A percentile compares a stretch with the other conserved stretches of the same genome.
phyloP scores from a whole-genome alignment of 176 grass and related monocot species.

The Olyra latifolia region DNA sequence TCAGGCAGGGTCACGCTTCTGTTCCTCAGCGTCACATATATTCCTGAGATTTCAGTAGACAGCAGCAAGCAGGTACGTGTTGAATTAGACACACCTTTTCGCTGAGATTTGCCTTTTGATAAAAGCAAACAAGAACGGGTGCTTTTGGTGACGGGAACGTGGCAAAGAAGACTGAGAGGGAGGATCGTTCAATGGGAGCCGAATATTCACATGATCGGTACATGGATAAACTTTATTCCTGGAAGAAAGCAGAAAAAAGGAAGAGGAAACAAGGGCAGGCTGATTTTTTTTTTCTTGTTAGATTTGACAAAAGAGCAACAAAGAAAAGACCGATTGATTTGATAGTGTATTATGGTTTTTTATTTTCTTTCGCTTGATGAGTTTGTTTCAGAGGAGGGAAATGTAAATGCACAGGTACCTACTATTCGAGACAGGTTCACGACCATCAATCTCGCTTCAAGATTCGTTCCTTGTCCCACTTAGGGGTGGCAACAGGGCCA shows the following conservation, averaged over 20 bases:
- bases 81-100: neutral
- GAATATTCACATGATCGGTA: neutral
- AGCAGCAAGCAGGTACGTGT: neutral
- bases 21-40: neutral
- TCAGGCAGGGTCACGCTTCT: neutral
- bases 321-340: neutral
- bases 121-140: neutral
- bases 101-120: neutral
- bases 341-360: neutral
- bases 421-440: too few relatives aligned
- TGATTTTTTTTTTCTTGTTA: neutral
- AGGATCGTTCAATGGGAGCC: neutral
- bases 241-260: neutral
- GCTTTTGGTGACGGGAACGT: neutral
- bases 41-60: neutral
- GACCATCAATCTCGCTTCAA: too few relatives aligned
- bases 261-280: neutral
- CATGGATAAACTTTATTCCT: constrained; percentile 6
- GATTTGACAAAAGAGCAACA: neutral
- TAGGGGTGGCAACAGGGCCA: too few relatives aligned
- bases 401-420: neutral
- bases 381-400: neutral
- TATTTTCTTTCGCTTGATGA: neutral
- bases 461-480: too few relatives aligned
- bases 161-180: neutral